Base-by-base conservation (phyloP, 176 grass and related monocot genomes). In the Juncus inflexus region DNA sequence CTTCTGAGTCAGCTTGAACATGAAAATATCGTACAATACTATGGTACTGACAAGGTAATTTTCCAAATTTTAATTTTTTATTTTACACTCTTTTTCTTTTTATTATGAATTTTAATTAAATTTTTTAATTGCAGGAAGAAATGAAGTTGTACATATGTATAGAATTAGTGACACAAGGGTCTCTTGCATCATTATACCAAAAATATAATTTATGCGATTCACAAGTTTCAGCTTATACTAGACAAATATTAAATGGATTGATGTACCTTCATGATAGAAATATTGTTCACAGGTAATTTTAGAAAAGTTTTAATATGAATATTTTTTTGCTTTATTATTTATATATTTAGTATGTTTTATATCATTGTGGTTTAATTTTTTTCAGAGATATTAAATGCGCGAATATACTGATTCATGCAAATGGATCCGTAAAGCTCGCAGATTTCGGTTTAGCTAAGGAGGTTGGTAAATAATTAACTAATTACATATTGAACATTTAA, bases 1-100 rank as follows among this genome's bases (percentile, higher is more conserved):
- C 95, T 99, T 14, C 79, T 99, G 64, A 94, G 89, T 82, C 95
- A 99, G 78, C 90, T 99, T 76, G 85, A 99, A 67, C 89, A 99
- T 65, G 95, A 99, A 83, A 99, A 99, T 68, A 87, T 99, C 67
- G 88, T 99, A 75, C 89, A 99, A 66, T 99, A 99, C 79, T 89
- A 92, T 84, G 95, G 95, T 83, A 99, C 95, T 7, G 85, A 92
- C 65, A 92, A 90, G 94, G 94, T 99, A 92, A 28, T 28, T 28
- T 28, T 28, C 19, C 19, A 28, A 84, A 64, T 76, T 73, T 61
- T 75, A 50, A 28, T 2, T 58, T 28, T 61, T 55, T 15, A 38
- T 5, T 40, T 79, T 40, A 70, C 14, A 28, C 1, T 28, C 19
- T 28, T n/a, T 28, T 28, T 47, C 5, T 8, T 40, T 63, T 67